Conservation (phyloP, 345 rosid genomes). For the Kernera saxatilis region DNA sequence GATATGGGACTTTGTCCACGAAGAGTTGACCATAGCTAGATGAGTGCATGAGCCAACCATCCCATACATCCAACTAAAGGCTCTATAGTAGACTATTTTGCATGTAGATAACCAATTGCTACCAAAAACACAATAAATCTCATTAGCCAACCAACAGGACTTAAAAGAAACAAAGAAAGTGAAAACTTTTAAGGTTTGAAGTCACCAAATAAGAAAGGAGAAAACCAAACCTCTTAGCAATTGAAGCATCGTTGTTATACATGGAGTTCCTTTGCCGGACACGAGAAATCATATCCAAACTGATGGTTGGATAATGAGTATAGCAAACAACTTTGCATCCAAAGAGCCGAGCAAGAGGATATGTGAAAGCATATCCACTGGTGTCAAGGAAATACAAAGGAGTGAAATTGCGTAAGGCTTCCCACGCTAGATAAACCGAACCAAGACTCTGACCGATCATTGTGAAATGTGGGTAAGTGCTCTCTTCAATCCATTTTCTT, state of each 20-base stretch:
- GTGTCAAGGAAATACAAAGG: slow-evolving; percentile 75
- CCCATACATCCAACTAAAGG: slow-evolving; percentile 84
- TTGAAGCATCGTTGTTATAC: slow-evolving; percentile 72
- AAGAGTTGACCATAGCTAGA: slow-evolving; percentile 91
- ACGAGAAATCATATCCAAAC: slow-evolving; percentile 87
- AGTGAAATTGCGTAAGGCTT: slow-evolving; percentile 74
- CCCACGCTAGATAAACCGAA: slow-evolving; percentile 82
- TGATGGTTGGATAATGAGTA: slow-evolving; percentile 93
- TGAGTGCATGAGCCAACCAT: slow-evolving; percentile 81
- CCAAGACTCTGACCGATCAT: slow-evolving; percentile 98
- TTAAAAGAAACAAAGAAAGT: no score
- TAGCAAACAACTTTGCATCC: slow-evolving; percentile 94
- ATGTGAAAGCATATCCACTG: slow-evolving; percentile 88
- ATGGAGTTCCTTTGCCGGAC: slow-evolving; percentile 60
- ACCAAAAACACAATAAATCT: slow-evolving; percentile 3
- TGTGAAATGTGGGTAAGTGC: slow-evolving; percentile 78
- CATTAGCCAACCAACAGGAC: background rate
- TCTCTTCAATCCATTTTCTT: slow-evolving; percentile 86
- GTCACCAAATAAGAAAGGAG: background rate
- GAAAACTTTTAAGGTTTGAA: background rate
- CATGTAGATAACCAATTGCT: slow-evolving; percentile 76
- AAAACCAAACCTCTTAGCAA: slow-evolving; percentile 61
- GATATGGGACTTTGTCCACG: slow-evolving; percentile 88
- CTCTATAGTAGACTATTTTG: slow-evolving; percentile 65
- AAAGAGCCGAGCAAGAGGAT: slow-evolving; percentile 84